Conservation (phyloP, 768 basidiomycete species). For the Tubosaeta sp. region DNA sequence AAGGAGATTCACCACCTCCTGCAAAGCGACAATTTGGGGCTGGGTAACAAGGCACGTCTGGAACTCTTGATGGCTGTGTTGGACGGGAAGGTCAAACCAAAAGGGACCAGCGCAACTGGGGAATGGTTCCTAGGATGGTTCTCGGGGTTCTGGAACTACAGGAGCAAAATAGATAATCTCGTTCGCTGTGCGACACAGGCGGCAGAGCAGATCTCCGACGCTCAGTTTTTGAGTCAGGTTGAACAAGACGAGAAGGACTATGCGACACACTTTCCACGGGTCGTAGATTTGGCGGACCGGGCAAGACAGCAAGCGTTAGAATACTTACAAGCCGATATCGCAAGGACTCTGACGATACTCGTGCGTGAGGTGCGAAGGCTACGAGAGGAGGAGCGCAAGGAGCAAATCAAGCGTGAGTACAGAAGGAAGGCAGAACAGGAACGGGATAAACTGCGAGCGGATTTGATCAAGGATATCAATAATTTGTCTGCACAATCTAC, state of each 20-base stretch:
- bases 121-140: too few species aligned
- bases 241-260: not conserved
- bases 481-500: not conserved
- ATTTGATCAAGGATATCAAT: conserved; percentile 8
- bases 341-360: conserved; percentile 3
- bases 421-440: conserved; percentile 4
- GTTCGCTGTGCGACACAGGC: not conserved
- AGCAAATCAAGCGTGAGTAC: not conserved
- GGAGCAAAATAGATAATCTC: not conserved
- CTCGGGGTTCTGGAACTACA: not conserved
- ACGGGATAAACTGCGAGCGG: conserved; percentile 10
- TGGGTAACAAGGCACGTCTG: not conserved
- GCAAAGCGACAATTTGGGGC: not conserved
- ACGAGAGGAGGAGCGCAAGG: not conserved
- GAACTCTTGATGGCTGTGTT: conserved; percentile 3
- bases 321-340: not conserved
- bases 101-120: not conserved
- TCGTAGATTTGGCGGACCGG: not conserved
- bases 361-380: conserved; percentile 2
- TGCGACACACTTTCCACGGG: not conserved
- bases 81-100: conserved; percentile 2
- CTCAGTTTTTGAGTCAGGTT: conserved; percentile 13
- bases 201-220: conserved; percentile 5
- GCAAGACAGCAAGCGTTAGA: not conserved
- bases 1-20: not conserved